Evolutionary conservation across 2,329 filamentous ascomycete species (phyloP).

Genomic region (Pyrenophora tritici-repentis): DNA sequence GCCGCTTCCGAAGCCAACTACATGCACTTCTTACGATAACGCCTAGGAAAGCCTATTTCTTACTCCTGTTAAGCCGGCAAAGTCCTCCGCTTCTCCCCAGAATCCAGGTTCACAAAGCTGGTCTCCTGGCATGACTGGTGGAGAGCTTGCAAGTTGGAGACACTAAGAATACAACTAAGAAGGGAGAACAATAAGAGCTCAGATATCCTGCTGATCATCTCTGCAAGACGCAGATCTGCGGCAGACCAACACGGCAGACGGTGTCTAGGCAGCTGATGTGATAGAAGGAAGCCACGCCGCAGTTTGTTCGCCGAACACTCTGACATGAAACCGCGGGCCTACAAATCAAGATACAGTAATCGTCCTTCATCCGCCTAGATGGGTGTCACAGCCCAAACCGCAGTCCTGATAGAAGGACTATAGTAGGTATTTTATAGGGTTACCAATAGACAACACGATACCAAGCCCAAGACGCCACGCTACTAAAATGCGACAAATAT

Average conservation of each 20-base stretch:
- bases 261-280: neutral
- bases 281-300: neutral
- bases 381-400: no score
- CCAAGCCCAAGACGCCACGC: constrained; percentile 8
- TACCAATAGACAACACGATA: neutral
- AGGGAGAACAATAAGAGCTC: neutral
- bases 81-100: neutral
- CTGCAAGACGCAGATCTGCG: neutral
- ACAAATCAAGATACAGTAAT: no score
- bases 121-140: neutral
- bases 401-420: no score
- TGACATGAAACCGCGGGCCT: no score
- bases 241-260: neutral
- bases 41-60: no score
- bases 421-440: no score
- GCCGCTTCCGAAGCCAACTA: no score
- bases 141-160: neutral
- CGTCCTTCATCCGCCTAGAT: no score
- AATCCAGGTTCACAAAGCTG: neutral
- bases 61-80: no score
- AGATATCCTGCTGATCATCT: neutral
- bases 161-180: neutral
- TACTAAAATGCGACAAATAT: constrained; percentile 5
- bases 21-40: no score
- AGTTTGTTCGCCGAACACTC: neutral